Conservation (phyloP, 345 rosid genomes). For the Rhodamnia argentea region DNA sequence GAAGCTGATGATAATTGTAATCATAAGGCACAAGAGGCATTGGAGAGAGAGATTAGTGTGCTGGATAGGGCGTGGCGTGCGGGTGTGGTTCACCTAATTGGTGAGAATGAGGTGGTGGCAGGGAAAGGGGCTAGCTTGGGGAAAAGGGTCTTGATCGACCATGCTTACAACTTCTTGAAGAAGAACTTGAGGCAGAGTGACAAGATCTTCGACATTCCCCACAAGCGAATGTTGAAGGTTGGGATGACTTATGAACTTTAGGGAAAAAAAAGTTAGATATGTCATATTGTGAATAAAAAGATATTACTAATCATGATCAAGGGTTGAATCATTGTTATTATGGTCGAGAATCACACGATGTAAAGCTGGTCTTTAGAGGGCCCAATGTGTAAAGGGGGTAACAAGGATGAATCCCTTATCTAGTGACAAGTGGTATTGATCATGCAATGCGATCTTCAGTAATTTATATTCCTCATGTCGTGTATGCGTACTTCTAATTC, state of each 20-base stretch:
- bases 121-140: slow-evolving; percentile 16
- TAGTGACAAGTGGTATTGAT: not conserved
- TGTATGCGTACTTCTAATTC: not conserved
- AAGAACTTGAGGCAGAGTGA: slow-evolving; percentile 27
- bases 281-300: not conserved
- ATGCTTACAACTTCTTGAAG: slow-evolving; percentile 33
- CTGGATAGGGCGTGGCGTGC: slow-evolving; percentile 26
- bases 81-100: slow-evolving; percentile 38
- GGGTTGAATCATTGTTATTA: not conserved
- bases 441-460: not conserved
- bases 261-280: not conserved
- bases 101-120: slow-evolving; percentile 34
- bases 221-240: slow-evolving; percentile 38
- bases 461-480: not conserved
- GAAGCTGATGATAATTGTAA: not conserved
- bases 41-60: slow-evolving; percentile 12
- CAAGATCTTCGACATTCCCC: slow-evolving; percentile 34
- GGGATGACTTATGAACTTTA: slow-evolving; percentile 48
- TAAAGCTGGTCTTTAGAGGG: not conserved
- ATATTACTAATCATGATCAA: not conserved
- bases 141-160: slow-evolving; percentile 29
- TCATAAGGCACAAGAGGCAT: not conserved
- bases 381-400: not conserved
- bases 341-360: not conserved
- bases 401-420: not conserved